Percentiles rank a stretch among this genome's conserved stretches.
phyloP scores from a whole-genome alignment of 345 rosid species.

The Populus davidiana region DNA sequence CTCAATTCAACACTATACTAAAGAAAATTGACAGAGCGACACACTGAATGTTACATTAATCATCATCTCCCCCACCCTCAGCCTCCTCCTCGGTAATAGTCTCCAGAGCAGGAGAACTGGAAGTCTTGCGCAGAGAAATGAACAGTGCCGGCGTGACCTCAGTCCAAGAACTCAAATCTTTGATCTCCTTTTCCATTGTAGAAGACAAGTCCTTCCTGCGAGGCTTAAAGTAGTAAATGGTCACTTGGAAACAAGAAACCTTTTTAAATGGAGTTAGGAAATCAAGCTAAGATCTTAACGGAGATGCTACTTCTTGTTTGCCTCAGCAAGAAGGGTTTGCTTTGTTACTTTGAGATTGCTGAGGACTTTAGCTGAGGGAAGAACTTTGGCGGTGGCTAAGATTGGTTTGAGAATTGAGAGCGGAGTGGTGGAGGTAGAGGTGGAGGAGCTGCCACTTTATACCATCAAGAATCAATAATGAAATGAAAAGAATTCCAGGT shows the following conservation, averaged over 20 bases:
- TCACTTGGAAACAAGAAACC: background rate
- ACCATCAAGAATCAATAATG: too few species aligned
- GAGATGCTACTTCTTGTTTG: background rate
- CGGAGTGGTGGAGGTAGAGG: too few species aligned
- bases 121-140: conserved; percentile 23
- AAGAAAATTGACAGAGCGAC: background rate
- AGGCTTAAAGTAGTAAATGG: too few species aligned
- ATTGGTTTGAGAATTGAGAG: background rate
- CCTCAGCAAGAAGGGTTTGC: background rate
- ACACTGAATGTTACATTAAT: too few species aligned
- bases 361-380: background rate
- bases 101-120: conserved; percentile 33
- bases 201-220: background rate
- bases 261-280: background rate
- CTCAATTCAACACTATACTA: background rate
- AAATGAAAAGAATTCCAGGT: too few species aligned
- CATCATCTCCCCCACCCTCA: conserved; percentile 22
- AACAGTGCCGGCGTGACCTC: conserved; percentile 43
- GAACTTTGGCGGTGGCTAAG: too few species aligned
- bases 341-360: background rate
- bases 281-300: background rate
- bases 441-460: too few species aligned
- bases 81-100: conserved; percentile 47
- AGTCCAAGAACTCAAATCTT: conserved; percentile 28
- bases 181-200: conserved; percentile 27